phyloP scores from a whole-genome alignment of 257 asterid species.

The Ehretia macrophylla region DNA sequence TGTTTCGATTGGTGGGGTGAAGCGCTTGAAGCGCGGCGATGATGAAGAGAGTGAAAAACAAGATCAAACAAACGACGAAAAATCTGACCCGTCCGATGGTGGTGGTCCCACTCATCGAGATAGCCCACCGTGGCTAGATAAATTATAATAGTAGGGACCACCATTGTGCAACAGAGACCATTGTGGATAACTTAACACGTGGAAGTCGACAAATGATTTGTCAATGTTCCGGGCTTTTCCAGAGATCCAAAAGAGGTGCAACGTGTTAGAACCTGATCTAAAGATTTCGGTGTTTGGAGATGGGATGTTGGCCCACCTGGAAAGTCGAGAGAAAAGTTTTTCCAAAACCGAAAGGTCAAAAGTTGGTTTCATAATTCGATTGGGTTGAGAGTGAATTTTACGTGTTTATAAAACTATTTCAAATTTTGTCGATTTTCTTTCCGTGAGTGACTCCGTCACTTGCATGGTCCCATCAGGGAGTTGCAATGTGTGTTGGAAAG shows the following conservation, averaged over 20 bases:
- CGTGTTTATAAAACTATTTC: too few relatives aligned
- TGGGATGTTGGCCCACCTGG: neutral
- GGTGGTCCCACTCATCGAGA: neutral
- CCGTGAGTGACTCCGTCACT: too few relatives aligned
- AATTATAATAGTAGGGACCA: too few relatives aligned
- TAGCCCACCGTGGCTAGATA: slow-evolving; percentile 16
- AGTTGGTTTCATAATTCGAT: neutral
- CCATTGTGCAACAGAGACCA: too few relatives aligned
- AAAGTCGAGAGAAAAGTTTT: neutral
- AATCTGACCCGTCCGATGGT: slow-evolving; percentile 41
- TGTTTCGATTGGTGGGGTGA: too few relatives aligned
- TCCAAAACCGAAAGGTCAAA: neutral
- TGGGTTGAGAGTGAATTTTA: too few relatives aligned
- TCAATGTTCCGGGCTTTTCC: neutral
- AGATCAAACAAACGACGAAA: slow-evolving; percentile 21
- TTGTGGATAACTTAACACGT: slow-evolving; percentile 11
- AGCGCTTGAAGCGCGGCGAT: too few relatives aligned
- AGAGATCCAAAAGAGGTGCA: neutral
- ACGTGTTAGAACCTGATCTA: neutral
- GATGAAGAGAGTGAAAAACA: slow-evolving; percentile 5
- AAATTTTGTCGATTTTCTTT: too few relatives aligned
- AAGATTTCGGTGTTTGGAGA: neutral
- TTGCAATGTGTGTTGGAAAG: too few relatives aligned
- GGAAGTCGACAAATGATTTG: slow-evolving; percentile 4
- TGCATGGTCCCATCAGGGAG: too few relatives aligned